Percentiles rank a stretch among this genome's conserved stretches.
Evolutionary conservation across 768 basidiomycete genomes (phyloP).

Genomic region (Xerocomellus dryophilus): DNA sequence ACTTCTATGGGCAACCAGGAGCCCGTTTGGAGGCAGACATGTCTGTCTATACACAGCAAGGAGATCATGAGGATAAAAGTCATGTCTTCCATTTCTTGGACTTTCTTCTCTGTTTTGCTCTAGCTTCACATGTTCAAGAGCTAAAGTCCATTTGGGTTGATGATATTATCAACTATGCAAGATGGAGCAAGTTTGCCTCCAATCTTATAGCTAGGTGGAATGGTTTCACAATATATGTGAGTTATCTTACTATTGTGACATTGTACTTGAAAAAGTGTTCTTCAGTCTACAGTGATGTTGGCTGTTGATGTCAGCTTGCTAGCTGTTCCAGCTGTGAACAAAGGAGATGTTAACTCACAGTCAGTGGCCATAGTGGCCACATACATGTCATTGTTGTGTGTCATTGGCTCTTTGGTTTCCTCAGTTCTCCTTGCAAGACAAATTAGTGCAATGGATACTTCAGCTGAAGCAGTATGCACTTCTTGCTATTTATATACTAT

Average conservation of each 20-base stretch:
- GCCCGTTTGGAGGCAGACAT: neutral
- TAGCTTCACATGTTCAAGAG: neutral
- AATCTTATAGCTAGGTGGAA: neutral
- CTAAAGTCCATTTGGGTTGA: neutral
- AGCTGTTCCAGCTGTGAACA: neutral
- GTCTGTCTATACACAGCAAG: neutral
- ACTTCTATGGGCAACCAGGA: slow-evolving; percentile 3
- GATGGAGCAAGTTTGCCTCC: neutral
- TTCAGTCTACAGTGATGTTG: slow-evolving; percentile 2
- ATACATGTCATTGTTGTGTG: neutral
- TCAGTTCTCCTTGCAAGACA: neutral
- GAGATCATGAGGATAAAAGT: neutral
- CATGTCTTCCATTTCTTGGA: neutral
- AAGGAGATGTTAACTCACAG: neutral
- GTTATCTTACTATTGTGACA: neutral
- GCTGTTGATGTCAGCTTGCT: neutral
- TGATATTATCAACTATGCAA: neutral
- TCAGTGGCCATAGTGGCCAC: neutral
- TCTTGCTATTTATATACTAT: neutral
- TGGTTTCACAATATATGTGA: neutral
- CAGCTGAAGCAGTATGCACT: neutral
- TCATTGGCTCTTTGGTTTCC: neutral
- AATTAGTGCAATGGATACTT: neutral
- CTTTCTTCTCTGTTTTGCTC: neutral
- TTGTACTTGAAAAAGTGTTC: neutral